These are phyloP conservation scores for Pisolithus microcarpus DNA, from an alignment of 768 basidiomycete species.

Conservation along the genomic window DNA sequence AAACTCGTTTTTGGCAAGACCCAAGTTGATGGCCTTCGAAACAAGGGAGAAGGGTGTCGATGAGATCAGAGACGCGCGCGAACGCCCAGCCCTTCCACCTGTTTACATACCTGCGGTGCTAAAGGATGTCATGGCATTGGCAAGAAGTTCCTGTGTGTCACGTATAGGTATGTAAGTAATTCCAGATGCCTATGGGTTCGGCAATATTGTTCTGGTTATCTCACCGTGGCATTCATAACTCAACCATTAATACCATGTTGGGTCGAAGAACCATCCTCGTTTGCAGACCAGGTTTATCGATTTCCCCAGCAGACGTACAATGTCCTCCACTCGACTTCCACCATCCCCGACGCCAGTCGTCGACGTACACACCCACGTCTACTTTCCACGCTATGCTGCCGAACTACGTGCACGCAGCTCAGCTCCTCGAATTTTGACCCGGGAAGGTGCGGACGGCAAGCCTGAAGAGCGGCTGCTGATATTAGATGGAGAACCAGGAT, in stretches of 20 bases:
- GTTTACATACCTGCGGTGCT: neutral
- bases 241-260: neutral
- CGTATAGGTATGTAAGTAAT: constrained; percentile 9
- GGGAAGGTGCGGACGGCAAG: constrained; percentile 35
- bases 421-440: constrained; percentile 61
- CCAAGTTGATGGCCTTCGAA: constrained; percentile 3
- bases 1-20: neutral
- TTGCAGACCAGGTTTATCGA: constrained; percentile 19
- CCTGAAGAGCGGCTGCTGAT: constrained; percentile 68
- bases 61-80: constrained; percentile 1
- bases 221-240: constrained; percentile 8
- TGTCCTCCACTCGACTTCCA: constrained; percentile 15
- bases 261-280: neutral
- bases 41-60: neutral
- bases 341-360: constrained; percentile 40
- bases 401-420: constrained; percentile 56
- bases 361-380: constrained; percentile 84
- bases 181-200: constrained; percentile 6
- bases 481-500: constrained; percentile 71
- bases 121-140: neutral
- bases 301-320: constrained; percentile 19
- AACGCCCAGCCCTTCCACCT: neutral
- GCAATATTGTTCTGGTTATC: constrained; percentile 5
- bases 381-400: constrained; percentile 70
- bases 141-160: constrained; percentile 1